A percentile compares a stretch with the other conserved stretches of the same genome.
These are phyloP conservation scores for Penicillium psychrofluorescens DNA, from an alignment of 495 filamentous ascomycete genomes.

Conservation along the genomic window DNA sequence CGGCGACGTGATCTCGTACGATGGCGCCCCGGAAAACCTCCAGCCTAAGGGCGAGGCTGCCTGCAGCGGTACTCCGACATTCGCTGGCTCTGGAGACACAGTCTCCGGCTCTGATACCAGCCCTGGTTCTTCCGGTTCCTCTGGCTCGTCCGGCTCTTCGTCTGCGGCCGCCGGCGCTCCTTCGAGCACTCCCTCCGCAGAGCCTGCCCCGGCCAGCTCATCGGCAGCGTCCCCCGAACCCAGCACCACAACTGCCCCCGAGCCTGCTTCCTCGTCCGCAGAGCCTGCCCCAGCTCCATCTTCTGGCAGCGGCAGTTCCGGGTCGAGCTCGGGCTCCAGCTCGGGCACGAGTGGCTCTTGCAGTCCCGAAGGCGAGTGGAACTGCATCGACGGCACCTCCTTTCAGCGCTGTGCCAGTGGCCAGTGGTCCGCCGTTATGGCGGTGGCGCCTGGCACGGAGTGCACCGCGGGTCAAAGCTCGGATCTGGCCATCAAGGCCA, in stretches of 20 bases:
- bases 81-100: slow-evolving; percentile 16
- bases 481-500: slow-evolving; percentile 29
- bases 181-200: slow-evolving; percentile 17
- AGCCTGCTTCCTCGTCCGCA: slow-evolving; percentile 4
- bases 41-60: slow-evolving; percentile 16
- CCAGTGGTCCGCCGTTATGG: slow-evolving; percentile 45
- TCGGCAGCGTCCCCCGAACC: not conserved
- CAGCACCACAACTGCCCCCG: slow-evolving; percentile 7
- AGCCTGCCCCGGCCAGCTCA: slow-evolving; percentile 7
- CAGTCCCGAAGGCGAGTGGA: slow-evolving; percentile 44
- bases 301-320: not conserved
- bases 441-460: slow-evolving; percentile 50
- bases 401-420: slow-evolving; percentile 60
- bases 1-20: slow-evolving; percentile 49
- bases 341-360: slow-evolving; percentile 30
- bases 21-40: slow-evolving; percentile 20
- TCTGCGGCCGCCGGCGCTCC: slow-evolving; percentile 6
- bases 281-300: slow-evolving; percentile 2
- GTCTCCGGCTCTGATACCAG: slow-evolving; percentile 3
- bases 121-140: slow-evolving; percentile 7
- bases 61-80: slow-evolving; percentile 26
- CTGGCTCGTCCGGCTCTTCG: slow-evolving; percentile 9
- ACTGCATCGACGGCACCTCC: slow-evolving; percentile 53
- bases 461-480: slow-evolving; percentile 48
- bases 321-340: slow-evolving; percentile 4